Conservation (phyloP, 176 grass and related monocot species). For the Aegilops sharonensis region DNA sequence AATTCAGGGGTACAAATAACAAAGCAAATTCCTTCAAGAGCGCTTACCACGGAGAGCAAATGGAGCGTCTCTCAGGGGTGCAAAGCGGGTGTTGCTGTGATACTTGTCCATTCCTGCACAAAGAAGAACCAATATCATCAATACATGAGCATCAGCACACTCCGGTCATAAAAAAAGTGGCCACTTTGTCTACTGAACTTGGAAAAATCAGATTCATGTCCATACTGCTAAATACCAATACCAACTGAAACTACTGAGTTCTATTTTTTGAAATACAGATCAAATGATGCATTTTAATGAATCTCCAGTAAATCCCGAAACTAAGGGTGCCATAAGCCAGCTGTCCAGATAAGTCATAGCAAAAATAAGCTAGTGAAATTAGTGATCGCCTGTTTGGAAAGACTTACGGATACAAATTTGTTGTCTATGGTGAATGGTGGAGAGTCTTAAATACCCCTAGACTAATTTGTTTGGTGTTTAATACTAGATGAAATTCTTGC, state of each 20-base stretch:
- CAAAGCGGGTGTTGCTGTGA: constrained; percentile 13
- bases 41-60: constrained; percentile 43
- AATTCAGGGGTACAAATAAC: not conserved
- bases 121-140: not conserved
- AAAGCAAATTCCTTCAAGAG: not conserved
- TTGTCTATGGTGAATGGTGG: no score
- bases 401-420: not conserved
- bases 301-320: not conserved
- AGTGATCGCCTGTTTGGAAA: not conserved
- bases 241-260: not conserved
- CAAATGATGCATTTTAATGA: not conserved
- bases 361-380: not conserved
- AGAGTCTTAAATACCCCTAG: no score
- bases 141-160: not conserved
- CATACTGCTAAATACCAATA: not conserved
- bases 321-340: not conserved
- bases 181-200: not conserved
- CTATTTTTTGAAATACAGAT: not conserved
- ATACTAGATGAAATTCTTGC: no score
- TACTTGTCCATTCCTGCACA: constrained; percentile 43
- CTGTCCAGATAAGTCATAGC: not conserved
- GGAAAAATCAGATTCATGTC: not conserved
- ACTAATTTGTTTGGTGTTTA: no score
- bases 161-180: not conserved
- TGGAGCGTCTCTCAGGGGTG: not conserved